Evolutionary conservation across 768 basidiomycete genomes (phyloP).

Genomic region (Podaxis sp.): DNA sequence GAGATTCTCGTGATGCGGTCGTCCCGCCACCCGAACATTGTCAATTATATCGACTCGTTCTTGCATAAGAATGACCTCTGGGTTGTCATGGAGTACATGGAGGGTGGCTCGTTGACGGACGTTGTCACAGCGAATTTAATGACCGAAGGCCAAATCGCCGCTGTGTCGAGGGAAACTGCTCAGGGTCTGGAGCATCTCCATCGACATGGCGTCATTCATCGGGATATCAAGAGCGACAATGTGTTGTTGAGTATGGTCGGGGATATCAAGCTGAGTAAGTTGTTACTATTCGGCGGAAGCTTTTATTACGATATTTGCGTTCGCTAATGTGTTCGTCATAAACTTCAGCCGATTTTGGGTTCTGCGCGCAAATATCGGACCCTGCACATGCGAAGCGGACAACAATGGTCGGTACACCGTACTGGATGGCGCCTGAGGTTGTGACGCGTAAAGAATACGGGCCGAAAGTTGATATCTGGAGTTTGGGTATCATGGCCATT

Average conservation of each 20-base stretch:
- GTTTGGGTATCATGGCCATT: slow-evolving; percentile 94
- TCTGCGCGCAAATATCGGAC: slow-evolving; percentile 95
- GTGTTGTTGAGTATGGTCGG: slow-evolving; percentile 90
- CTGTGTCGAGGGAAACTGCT: slow-evolving; percentile 88
- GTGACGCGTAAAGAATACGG: slow-evolving; percentile 98
- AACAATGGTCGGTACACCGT: slow-evolving; percentile 98
- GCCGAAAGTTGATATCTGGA: slow-evolving; percentile 98
- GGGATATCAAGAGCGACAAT: slow-evolving; percentile 99
- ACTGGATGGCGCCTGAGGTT: slow-evolving; percentile 99
- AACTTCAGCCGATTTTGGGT: slow-evolving; percentile 89
- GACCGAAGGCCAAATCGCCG: slow-evolving; percentile 98
- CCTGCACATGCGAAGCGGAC: slow-evolving; percentile 89
- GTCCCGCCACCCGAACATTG: slow-evolving; percentile 96
- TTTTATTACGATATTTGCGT: not conserved
- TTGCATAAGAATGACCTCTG: slow-evolving; percentile 96
- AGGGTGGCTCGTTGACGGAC: slow-evolving; percentile 92
- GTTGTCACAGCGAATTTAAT: slow-evolving; percentile 95
- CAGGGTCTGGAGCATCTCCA: slow-evolving; percentile 96
- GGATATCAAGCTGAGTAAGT: slow-evolving; percentile 97
- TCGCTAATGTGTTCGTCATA: not conserved
- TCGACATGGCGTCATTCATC: slow-evolving; percentile 94
- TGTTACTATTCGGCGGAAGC: not conserved
- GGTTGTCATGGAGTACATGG: slow-evolving; percentile 99
- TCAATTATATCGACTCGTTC: slow-evolving; percentile 99
- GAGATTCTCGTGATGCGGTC: slow-evolving; percentile 99